phyloP scores from a whole-genome alignment of 768 basidiomycete species.

The Psilocybe cubensis region DNA sequence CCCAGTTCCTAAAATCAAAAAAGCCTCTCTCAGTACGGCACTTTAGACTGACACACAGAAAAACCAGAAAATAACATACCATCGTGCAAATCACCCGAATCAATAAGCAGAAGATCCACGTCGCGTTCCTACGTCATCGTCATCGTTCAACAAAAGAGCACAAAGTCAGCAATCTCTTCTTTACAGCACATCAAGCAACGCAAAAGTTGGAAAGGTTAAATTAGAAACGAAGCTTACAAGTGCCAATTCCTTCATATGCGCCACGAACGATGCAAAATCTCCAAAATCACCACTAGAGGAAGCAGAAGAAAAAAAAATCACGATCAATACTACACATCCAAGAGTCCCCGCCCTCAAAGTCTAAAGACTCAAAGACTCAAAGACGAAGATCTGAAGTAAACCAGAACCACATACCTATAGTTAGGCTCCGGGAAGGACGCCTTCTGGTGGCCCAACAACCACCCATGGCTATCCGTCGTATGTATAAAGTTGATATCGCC shows the following conservation, averaged over 20 bases:
- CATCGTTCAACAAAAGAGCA: too few relatives aligned
- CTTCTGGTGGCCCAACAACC: constrained; percentile 84
- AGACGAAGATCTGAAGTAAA: too few relatives aligned
- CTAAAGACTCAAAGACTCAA: too few relatives aligned
- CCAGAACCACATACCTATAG: constrained; percentile 39
- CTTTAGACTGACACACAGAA: too few relatives aligned
- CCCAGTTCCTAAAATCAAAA: constrained; percentile 70
- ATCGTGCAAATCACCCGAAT: constrained; percentile 81
- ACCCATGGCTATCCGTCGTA: constrained; percentile 80
- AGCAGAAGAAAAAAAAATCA: background rate
- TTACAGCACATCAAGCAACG: background rate
- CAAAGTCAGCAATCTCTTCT: background rate
- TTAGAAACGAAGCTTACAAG: constrained; percentile 45
- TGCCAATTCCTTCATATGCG: constrained; percentile 81
- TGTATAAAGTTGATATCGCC: constrained; percentile 88
- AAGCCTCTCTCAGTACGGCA: too few relatives aligned
- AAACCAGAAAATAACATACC: too few relatives aligned
- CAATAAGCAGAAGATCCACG: constrained; percentile 83
- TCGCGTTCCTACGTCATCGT: constrained; percentile 51
- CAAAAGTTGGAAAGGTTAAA: too few relatives aligned
- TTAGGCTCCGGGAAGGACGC: constrained; percentile 73
- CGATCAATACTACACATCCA: too few relatives aligned
- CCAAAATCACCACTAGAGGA: constrained; percentile 49
- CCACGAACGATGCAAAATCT: constrained; percentile 87
- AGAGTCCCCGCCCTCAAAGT: too few relatives aligned